phyloP scores from a whole-genome alignment of 768 basidiomycete species.

The Amanita subjunquillea region DNA sequence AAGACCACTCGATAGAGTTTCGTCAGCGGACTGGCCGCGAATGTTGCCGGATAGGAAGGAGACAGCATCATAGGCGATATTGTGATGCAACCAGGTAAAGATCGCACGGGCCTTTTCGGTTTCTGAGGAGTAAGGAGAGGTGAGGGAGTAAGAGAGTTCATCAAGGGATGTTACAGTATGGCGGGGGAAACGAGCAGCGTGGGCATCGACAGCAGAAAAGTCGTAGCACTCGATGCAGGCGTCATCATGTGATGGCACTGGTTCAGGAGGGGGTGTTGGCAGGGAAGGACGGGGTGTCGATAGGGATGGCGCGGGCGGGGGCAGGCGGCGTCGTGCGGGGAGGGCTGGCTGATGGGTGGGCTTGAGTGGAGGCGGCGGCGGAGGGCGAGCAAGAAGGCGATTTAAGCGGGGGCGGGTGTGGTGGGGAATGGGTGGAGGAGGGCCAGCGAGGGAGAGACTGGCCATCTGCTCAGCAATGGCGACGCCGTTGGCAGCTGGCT shows the following conservation, averaged over 20 bases:
- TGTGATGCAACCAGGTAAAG: constrained; percentile 37
- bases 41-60: constrained; percentile 34
- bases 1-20: constrained; percentile 29
- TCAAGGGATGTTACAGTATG: constrained; percentile 26
- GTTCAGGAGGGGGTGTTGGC: constrained; percentile 20
- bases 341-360: neutral
- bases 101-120: constrained; percentile 36
- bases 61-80: constrained; percentile 33
- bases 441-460: constrained; percentile 12
- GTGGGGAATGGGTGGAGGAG: constrained; percentile 13
- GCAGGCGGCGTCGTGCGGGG: constrained; percentile 2
- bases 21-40: constrained; percentile 22
- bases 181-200: constrained; percentile 33
- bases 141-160: constrained; percentile 29
- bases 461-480: constrained; percentile 23
- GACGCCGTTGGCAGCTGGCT: neutral
- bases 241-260: constrained; percentile 10
- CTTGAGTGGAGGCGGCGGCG: constrained; percentile 21
- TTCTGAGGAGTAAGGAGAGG: constrained; percentile 29
- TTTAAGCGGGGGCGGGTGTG: constrained; percentile 10
- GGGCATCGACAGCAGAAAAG: constrained; percentile 30
- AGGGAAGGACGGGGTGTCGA: constrained; percentile 18
- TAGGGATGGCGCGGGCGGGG: neutral
- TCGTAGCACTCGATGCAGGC: constrained; percentile 33
- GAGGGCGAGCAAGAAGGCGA: constrained; percentile 19